Conservation (phyloP, 345 rosid species). For the Adansonia digitata region DNA sequence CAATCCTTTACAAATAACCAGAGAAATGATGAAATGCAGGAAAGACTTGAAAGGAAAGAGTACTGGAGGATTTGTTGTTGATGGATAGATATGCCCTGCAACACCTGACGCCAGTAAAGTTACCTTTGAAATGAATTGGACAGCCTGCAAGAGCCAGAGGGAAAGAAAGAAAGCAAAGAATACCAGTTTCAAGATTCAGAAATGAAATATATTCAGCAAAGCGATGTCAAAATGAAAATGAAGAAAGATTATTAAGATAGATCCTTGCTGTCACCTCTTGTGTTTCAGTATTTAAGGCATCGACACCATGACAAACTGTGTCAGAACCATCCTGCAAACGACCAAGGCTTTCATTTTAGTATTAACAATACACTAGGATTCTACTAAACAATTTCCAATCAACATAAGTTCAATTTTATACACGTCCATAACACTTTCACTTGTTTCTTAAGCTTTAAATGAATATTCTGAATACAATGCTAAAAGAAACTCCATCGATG, state of each 20-base stretch:
- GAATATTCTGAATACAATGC: background rate
- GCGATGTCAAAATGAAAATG: conserved; percentile 4
- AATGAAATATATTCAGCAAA: background rate
- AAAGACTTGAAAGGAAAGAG: conserved; percentile 6
- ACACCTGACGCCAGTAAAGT: conserved; percentile 97
- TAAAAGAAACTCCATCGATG: background rate
- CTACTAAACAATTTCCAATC: background rate
- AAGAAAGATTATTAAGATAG: background rate
- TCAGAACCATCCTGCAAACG: conserved; percentile 58
- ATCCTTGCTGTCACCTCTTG: conserved; percentile 51
- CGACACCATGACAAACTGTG: conserved; percentile 84
- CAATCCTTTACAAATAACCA: background rate
- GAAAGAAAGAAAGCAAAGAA: conserved; percentile 5
- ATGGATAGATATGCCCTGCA: conserved; percentile 94
- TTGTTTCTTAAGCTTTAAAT: no score
- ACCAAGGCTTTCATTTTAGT: conserved; percentile 19
- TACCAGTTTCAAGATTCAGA: background rate
- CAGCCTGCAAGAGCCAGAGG: conserved; percentile 41
- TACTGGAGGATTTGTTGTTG: conserved; percentile 93
- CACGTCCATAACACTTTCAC: no score
- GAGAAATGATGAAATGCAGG: conserved; percentile 1
- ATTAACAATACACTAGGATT: background rate
- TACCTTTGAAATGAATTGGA: conserved; percentile 85
- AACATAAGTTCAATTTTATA: background rate
- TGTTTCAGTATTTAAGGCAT: conserved; percentile 75